Percentiles rank a stretch among this genome's conserved stretches.
These are phyloP conservation scores for Sordariomycetes sp. DNA, from an alignment of 2,329 filamentous ascomycete genomes.

Conservation along the genomic window DNA sequence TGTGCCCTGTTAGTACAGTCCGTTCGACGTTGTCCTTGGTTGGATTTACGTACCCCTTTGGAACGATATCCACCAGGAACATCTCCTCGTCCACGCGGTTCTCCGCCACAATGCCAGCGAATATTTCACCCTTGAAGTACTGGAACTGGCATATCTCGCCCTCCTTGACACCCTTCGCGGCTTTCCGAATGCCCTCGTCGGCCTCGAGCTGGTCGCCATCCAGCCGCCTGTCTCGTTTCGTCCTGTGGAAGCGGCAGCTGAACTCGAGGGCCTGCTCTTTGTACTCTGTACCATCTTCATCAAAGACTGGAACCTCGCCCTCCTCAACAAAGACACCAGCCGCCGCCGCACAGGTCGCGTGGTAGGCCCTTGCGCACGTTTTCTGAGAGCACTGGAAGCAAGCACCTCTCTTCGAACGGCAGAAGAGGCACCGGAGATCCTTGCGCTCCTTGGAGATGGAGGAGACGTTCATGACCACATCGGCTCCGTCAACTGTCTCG, in stretches of 20 bases:
- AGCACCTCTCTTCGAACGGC: slow-evolving; percentile 85
- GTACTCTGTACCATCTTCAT: slow-evolving; percentile 85
- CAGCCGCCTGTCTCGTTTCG: slow-evolving; percentile 71
- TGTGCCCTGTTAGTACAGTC: slow-evolving; percentile 17
- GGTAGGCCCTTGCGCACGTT: slow-evolving; percentile 88
- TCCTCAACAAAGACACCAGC: slow-evolving; percentile 89
- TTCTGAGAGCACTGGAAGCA: slow-evolving; percentile 95
- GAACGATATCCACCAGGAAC: slow-evolving; percentile 71
- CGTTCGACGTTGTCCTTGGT: slow-evolving; percentile 25
- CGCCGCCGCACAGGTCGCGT: slow-evolving; percentile 86
- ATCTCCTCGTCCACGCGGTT: slow-evolving; percentile 68
- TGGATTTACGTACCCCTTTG: slow-evolving; percentile 42
- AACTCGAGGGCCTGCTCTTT: slow-evolving; percentile 88
- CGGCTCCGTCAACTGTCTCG: slow-evolving; percentile 56
- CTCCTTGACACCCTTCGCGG: slow-evolving; percentile 55
- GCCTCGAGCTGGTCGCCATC: slow-evolving; percentile 60
- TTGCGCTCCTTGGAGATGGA: slow-evolving; percentile 77
- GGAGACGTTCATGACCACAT: slow-evolving; percentile 68
- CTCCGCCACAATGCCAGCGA: slow-evolving; percentile 79
- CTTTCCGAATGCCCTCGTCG: slow-evolving; percentile 56
- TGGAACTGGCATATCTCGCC: slow-evolving; percentile 84
- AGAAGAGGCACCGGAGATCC: slow-evolving; percentile 90
- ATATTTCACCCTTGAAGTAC: slow-evolving; percentile 73
- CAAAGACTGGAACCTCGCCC: slow-evolving; percentile 75
- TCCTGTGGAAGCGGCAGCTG: slow-evolving; percentile 86